Conservation (phyloP, 148 eudicot genomes). For the Vaccinium macrocarpon region DNA sequence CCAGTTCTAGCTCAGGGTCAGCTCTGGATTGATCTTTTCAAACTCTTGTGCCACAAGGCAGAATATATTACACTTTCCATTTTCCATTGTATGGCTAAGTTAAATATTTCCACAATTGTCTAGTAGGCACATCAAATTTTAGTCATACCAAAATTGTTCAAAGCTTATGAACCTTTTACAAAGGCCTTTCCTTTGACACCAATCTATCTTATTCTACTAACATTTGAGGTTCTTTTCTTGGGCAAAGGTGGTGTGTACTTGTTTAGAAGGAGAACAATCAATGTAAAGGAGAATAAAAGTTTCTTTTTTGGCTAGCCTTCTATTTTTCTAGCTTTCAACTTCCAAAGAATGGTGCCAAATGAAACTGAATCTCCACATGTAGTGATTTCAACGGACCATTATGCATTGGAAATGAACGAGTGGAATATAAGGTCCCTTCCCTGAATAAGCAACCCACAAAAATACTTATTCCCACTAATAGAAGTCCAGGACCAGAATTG, state of each 20-base stretch:
- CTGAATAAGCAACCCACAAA: neutral
- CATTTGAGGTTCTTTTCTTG: neutral
- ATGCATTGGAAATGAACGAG: neutral
- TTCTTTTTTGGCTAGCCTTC: neutral
- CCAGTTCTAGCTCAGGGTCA: too few relatives aligned
- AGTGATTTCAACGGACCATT: neutral
- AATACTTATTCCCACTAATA: neutral
- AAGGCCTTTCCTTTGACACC: neutral
- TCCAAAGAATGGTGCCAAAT: neutral
- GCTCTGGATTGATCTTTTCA: neutral
- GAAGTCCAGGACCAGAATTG: neutral
- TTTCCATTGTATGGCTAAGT: neutral
- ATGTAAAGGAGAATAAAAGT: neutral
- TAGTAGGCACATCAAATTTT: neutral
- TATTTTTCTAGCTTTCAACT: neutral
- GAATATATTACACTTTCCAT: neutral
- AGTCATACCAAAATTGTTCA: neutral
- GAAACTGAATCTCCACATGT: constrained; percentile 6
- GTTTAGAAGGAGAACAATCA: neutral
- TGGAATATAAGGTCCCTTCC: neutral
- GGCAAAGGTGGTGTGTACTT: neutral
- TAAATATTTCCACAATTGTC: neutral
- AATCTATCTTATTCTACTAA: neutral
- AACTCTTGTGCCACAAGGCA: neutral
- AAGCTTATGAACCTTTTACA: neutral